Evolutionary conservation across 139 green algal species (phyloP).

Genomic region (Auxenochlorella pyrenoidosa): DNA sequence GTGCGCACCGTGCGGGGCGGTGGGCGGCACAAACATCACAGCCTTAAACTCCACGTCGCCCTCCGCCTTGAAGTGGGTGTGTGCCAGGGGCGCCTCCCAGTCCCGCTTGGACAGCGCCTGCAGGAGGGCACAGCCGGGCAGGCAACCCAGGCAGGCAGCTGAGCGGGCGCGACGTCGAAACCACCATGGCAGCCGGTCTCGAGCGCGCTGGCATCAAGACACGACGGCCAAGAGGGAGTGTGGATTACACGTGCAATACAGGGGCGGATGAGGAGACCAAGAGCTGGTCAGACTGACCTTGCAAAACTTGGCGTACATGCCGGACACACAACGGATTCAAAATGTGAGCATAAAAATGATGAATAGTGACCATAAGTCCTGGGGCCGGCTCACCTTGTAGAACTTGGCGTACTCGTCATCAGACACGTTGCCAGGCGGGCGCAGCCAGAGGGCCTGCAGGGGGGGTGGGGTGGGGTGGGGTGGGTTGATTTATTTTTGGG

Average conservation of each 20-base stretch:
- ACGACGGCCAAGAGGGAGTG: no score
- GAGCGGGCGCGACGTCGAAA: no score
- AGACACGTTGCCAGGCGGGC: constrained; percentile 84
- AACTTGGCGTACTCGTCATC: constrained; percentile 98
- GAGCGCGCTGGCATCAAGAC: no score
- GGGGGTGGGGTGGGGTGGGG: neutral
- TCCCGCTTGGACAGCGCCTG: constrained; percentile 51
- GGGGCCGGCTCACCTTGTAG: constrained; percentile 86
- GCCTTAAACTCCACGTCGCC: constrained; percentile 99
- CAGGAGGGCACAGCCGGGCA: constrained; percentile 18
- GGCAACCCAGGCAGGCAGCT: neutral
- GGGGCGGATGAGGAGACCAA: no score
- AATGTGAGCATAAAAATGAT: no score
- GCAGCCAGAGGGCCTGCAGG: constrained; percentile 91
- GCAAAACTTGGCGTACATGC: no score
- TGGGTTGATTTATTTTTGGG: no score
- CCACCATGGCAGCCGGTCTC: no score
- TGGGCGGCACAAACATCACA: constrained; percentile 91
- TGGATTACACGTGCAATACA: no score
- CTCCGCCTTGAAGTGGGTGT: constrained; percentile 97
- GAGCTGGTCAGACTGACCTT: no score
- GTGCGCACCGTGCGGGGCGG: constrained; percentile 40
- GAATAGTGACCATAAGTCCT: no score
- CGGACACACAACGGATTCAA: no score
- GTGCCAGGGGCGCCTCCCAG: constrained; percentile 75